These are phyloP conservation scores for Fagopyrum tataricum DNA, from an alignment of 148 eudicot species.

Conservation along the genomic window DNA sequence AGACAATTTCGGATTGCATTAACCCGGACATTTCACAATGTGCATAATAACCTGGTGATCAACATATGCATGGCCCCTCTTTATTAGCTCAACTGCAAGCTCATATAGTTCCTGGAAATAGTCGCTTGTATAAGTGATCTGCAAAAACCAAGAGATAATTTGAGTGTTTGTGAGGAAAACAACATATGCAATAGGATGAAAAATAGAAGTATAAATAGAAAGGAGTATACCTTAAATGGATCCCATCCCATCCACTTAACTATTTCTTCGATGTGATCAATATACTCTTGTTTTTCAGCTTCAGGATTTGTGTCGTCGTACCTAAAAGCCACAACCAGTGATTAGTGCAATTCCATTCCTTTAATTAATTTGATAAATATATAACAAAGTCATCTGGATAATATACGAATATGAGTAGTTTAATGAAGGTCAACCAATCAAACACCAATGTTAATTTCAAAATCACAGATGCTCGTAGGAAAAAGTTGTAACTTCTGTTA, in stretches of 20 bases:
- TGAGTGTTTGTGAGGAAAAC: neutral
- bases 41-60: conserved; percentile 71
- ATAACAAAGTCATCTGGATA: neutral
- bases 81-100: conserved; percentile 77
- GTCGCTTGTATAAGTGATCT: conserved; percentile 85
- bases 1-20: no score
- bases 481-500: neutral
- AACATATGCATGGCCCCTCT: conserved; percentile 82
- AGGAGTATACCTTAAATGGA: conserved; percentile 59
- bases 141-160: conserved; percentile 20
- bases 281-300: conserved; percentile 75
- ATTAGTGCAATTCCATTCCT: neutral
- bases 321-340: conserved; percentile 25
- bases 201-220: neutral
- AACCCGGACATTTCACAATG: neutral
- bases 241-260: conserved; percentile 96
- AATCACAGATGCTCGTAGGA: neutral
- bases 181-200: neutral
- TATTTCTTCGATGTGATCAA: conserved; percentile 43
- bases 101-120: conserved; percentile 90
- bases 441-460: neutral
- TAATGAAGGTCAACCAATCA: neutral
- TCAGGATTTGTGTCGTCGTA: conserved; percentile 94
- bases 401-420: neutral
- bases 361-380: neutral